These are phyloP conservation scores for Ophiosphaerella narmari DNA, from an alignment of 2,329 filamentous ascomycete genomes.

Conservation along the genomic window DNA sequence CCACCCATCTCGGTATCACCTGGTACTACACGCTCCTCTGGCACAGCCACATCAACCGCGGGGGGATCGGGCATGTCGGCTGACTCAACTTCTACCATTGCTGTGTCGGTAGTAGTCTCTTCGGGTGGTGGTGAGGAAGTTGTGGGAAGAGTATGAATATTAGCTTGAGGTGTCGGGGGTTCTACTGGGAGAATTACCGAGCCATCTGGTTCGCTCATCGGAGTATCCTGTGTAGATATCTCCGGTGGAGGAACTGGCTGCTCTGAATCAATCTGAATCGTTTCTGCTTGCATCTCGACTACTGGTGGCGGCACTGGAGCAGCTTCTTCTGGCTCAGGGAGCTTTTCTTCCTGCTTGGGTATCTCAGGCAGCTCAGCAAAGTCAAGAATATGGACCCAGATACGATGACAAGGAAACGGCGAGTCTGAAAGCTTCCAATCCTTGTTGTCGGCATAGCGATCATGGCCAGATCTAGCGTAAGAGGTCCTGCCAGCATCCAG, in stretches of 20 bases:
- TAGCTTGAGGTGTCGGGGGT: constrained; percentile 6
- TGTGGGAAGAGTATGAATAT: background rate
- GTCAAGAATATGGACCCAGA: constrained; percentile 43
- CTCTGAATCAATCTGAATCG: constrained; percentile 5
- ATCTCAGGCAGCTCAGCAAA: constrained; percentile 36
- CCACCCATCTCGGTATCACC: constrained; percentile 45
- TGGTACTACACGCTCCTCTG: constrained; percentile 12
- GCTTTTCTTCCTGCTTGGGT: constrained; percentile 20
- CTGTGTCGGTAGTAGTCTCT: constrained; percentile 16
- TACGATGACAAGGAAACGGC: constrained; percentile 26
- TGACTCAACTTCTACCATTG: constrained; percentile 30
- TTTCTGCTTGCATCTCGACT: constrained; percentile 3
- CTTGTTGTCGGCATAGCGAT: constrained; percentile 30
- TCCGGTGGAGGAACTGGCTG: constrained; percentile 1
- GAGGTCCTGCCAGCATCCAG: constrained; percentile 39
- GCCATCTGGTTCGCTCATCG: constrained; percentile 47
- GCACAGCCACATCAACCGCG: constrained; percentile 25
- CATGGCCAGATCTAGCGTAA: constrained; percentile 36
- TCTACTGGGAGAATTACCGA: constrained; percentile 6
- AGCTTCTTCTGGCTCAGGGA: background rate
- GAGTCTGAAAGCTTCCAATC: constrained; percentile 33
- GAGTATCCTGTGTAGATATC: constrained; percentile 37
- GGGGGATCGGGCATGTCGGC: constrained; percentile 21
- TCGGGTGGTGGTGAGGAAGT: background rate
- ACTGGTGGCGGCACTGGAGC: background rate